A percentile compares a stretch with the other conserved stretches of the same genome.
Conservation (phyloP, 495 filamentous ascomycete genomes). For the Penicillium salamii region DNA sequence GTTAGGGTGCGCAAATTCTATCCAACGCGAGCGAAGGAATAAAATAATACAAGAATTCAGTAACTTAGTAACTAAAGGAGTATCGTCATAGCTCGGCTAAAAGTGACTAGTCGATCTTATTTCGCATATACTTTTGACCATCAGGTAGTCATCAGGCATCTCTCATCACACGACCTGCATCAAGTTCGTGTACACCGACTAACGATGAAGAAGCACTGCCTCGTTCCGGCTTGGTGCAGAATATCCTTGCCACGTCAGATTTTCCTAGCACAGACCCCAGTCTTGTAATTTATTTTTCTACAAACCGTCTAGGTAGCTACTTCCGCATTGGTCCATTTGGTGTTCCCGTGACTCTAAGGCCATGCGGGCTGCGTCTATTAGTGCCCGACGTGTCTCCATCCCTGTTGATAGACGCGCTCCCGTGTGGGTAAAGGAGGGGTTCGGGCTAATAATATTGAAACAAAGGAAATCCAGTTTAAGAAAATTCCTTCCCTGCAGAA, state of each 20-base stretch:
- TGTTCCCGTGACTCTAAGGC: conserved; percentile 40
- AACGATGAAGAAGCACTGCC: conserved; percentile 4
- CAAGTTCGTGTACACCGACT: conserved; percentile 10
- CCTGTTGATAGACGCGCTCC: conserved; percentile 32
- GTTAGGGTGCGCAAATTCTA: too few species aligned
- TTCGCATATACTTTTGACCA: conserved; percentile 1
- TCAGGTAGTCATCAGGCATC: conserved; percentile 12
- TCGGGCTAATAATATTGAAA: background rate
- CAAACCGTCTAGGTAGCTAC: background rate
- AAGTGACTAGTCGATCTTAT: conserved; percentile 1
- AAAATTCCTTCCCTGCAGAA: too few species aligned
- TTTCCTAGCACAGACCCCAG: conserved; percentile 3
- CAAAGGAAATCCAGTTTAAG: background rate
- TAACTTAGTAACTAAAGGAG: background rate
- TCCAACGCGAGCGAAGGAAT: too few species aligned
- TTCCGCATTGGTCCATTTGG: conserved; percentile 21
- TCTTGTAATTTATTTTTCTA: background rate
- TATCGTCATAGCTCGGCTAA: conserved; percentile 1
- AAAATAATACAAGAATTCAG: too few species aligned
- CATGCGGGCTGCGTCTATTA: conserved; percentile 43
- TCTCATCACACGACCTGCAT: conserved; percentile 13
- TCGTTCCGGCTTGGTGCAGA: conserved; percentile 6
- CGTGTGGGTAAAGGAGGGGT: conserved; percentile 23
- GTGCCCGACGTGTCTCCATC: conserved; percentile 30
- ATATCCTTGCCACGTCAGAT: conserved; percentile 10